Conservation (phyloP, 2,329 filamentous ascomycete species). For the Pyrenophora seminiperda region DNA sequence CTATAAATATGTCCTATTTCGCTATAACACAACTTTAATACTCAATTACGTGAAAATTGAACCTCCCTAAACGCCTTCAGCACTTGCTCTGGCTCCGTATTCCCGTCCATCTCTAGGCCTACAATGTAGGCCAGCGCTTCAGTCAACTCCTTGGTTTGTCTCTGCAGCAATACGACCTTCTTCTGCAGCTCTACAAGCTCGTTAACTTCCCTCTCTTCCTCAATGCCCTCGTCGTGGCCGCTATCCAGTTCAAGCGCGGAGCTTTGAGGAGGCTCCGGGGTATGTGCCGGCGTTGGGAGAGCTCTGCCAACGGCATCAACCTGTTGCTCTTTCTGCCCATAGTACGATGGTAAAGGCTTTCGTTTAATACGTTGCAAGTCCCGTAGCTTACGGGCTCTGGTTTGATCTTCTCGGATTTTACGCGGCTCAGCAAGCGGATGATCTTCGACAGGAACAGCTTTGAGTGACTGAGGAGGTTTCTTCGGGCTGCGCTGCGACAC, state of each 20-base stretch:
- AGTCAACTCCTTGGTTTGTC: slow-evolving; percentile 34
- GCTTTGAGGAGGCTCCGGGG: slow-evolving; percentile 17
- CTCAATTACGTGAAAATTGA: neutral
- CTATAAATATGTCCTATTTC: too few species aligned
- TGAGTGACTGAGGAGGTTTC: slow-evolving; percentile 20
- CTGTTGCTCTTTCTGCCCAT: slow-evolving; percentile 9
- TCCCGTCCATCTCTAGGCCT: slow-evolving; percentile 28
- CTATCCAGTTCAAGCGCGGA: slow-evolving; percentile 4
- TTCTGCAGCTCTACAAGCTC: slow-evolving; percentile 28
- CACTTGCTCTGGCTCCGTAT: slow-evolving; percentile 27
- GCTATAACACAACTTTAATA: neutral
- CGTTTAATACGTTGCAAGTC: slow-evolving; percentile 34
- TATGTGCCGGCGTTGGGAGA: slow-evolving; percentile 22
- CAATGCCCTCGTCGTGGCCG: slow-evolving; percentile 14
- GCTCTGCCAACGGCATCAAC: slow-evolving; percentile 13
- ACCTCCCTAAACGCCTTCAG: slow-evolving; percentile 19
- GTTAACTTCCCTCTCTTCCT: slow-evolving; percentile 11
- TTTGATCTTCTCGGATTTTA: slow-evolving; percentile 21
- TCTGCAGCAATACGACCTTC: slow-evolving; percentile 25
- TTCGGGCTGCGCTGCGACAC: slow-evolving; percentile 23
- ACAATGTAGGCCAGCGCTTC: slow-evolving; percentile 35
- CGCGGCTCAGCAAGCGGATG: slow-evolving; percentile 33
- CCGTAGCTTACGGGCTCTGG: slow-evolving; percentile 17
- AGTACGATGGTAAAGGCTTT: slow-evolving; percentile 18
- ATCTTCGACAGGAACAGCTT: slow-evolving; percentile 25